Percentiles rank a stretch among this genome's conserved stretches.
phyloP scores from a whole-genome alignment of 768 basidiomycete genomes.

The Lentinula aciculospora region DNA sequence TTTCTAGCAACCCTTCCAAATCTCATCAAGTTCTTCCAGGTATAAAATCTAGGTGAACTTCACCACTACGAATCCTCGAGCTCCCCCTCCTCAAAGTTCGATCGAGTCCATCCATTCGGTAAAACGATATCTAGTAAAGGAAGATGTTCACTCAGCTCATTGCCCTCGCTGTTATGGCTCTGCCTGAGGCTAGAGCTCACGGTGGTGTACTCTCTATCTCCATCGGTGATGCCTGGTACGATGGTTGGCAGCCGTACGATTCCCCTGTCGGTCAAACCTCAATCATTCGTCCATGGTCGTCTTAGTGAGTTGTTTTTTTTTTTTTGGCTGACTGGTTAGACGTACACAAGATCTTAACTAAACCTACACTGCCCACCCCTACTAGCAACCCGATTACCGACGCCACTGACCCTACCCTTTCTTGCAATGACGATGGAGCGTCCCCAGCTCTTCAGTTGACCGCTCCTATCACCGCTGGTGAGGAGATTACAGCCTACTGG shows the following conservation, averaged over 20 bases:
- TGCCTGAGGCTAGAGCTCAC: slow-evolving; percentile 31
- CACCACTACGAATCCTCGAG: background rate
- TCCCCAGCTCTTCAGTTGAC: slow-evolving; percentile 36
- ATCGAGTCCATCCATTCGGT: background rate
- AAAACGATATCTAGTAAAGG: background rate
- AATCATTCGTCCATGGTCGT: slow-evolving; percentile 39
- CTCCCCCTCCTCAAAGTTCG: background rate
- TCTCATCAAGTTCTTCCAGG: background rate
- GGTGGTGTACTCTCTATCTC: slow-evolving; percentile 38
- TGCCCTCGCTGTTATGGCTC: slow-evolving; percentile 18
- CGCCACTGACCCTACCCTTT: slow-evolving; percentile 30
- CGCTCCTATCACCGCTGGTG: slow-evolving; percentile 34
- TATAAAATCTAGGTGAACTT: background rate
- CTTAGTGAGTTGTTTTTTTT: slow-evolving; percentile 28
- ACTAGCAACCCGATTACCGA: slow-evolving; percentile 38
- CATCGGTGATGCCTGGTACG: slow-evolving; percentile 31
- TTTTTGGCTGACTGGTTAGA: too few species aligned
- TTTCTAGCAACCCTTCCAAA: background rate
- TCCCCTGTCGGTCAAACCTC: slow-evolving; percentile 32
- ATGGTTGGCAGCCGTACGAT: slow-evolving; percentile 41
- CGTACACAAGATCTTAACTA: too few species aligned
- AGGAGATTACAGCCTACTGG: slow-evolving; percentile 38
- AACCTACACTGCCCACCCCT: too few species aligned
- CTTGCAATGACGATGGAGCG: slow-evolving; percentile 40
- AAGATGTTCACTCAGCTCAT: slow-evolving; percentile 7